These are phyloP conservation scores for Helotiales sp. DNA, from an alignment of 2,329 filamentous ascomycete genomes.

Conservation along the genomic window DNA sequence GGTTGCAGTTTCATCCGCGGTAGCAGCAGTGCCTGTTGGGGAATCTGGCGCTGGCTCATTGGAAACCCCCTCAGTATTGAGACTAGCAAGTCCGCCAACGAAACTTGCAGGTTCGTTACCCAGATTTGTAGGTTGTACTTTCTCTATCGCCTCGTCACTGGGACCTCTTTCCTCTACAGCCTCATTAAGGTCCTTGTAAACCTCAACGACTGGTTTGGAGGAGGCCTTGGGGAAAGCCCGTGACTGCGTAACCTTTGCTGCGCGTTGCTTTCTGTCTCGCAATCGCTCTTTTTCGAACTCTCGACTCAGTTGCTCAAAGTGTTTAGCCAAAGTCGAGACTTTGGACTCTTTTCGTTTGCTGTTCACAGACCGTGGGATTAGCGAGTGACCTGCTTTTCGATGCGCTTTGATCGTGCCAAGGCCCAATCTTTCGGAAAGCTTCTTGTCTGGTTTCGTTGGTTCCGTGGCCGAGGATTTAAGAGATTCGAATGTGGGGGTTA, in stretches of 20 bases:
- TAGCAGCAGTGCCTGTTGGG: conserved; percentile 38
- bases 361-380: conserved; percentile 86
- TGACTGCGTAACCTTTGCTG: conserved; percentile 74
- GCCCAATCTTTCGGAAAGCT: conserved; percentile 74
- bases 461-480: conserved; percentile 38
- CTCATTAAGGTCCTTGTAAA: conserved; percentile 92
- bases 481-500: conserved; percentile 31
- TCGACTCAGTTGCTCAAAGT: conserved; percentile 94
- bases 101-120: conserved; percentile 39
- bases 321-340: conserved; percentile 89
- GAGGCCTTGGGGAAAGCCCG: conserved; percentile 87
- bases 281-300: conserved; percentile 90
- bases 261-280: conserved; percentile 80
- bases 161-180: conserved; percentile 82
- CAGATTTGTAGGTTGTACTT: conserved; percentile 43
- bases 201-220: conserved; percentile 94
- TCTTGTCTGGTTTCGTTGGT: conserved; percentile 60
- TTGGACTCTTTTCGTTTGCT: conserved; percentile 72
- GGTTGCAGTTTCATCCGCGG: conserved; percentile 42
- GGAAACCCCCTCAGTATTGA: conserved; percentile 32
- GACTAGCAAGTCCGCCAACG: conserved; percentile 40
- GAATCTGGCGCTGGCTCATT: conserved; percentile 33
- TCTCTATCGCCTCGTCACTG: conserved; percentile 63
- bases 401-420: conserved; percentile 66
- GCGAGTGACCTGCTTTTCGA: conserved; percentile 65